Evolutionary conservation across 2,329 filamentous ascomycete genomes (phyloP).

Genomic region (Ambrosiella beaveri): DNA sequence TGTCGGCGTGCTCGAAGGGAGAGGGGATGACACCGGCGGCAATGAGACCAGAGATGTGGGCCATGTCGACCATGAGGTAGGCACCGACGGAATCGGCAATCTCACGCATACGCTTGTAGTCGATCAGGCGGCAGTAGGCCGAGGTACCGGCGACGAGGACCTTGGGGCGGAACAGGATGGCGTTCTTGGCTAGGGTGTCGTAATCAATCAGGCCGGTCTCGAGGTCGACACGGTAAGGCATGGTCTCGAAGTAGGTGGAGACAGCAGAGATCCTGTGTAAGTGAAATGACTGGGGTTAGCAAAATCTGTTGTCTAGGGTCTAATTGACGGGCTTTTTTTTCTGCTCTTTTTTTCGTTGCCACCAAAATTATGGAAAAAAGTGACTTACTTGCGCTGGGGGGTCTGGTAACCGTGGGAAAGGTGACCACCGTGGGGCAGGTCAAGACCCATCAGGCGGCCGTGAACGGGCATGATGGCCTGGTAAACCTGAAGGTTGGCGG

Average conservation of each 20-base stretch:
- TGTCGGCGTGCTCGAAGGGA: conserved; percentile 81
- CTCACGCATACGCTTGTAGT: conserved; percentile 90
- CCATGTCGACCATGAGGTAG: conserved; percentile 95
- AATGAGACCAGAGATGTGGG: conserved; percentile 92
- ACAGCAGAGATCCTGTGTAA: conserved; percentile 66
- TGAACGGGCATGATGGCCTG: conserved; percentile 93
- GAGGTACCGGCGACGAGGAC: conserved; percentile 91
- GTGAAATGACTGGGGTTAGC: background rate
- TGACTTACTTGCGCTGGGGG: conserved; percentile 64
- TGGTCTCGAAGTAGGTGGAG: conserved; percentile 97
- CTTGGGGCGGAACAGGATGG: conserved; percentile 85
- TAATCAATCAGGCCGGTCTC: conserved; percentile 96
- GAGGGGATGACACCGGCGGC: conserved; percentile 85
- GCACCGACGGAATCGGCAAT: conserved; percentile 87
- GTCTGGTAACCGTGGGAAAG: conserved; percentile 97
- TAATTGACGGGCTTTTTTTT: background rate
- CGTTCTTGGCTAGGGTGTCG: conserved; percentile 77
- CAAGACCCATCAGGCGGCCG: conserved; percentile 90
- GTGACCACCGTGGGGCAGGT: conserved; percentile 87
- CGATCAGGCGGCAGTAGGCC: conserved; percentile 94
- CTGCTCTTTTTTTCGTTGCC: too few relatives aligned
- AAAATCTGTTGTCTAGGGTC: background rate
- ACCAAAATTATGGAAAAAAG: background rate
- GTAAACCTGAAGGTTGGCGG: conserved; percentile 96
- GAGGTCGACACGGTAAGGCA: conserved; percentile 83